Conservation (phyloP, 371 early-diverging fungal species). For the Rhizomucor pusillus region DNA sequence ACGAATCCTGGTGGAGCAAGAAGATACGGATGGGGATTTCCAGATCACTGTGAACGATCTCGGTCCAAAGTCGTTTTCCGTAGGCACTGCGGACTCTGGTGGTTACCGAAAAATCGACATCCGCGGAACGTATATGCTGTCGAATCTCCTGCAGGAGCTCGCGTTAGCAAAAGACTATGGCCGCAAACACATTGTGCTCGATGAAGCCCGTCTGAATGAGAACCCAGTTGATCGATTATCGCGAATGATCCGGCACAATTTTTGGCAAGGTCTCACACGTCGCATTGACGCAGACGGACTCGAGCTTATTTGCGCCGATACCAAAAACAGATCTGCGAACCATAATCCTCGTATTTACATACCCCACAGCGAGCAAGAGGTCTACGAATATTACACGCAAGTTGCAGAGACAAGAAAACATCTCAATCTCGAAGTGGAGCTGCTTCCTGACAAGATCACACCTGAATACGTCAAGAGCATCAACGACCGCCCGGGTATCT, state of each 20-base stretch:
- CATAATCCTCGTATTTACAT: conserved; percentile 82
- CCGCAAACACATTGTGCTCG: conserved; percentile 75
- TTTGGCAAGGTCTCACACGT: conserved; percentile 91
- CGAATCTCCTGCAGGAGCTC: conserved; percentile 90
- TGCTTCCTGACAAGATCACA: conserved; percentile 79
- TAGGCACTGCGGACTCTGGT: conserved; percentile 80
- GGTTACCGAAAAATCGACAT: conserved; percentile 84
- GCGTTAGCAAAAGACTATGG: conserved; percentile 83
- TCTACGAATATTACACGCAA: conserved; percentile 71
- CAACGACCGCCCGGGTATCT: conserved; percentile 84
- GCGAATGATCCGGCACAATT: conserved; percentile 85
- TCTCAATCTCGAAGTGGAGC: conserved; percentile 74
- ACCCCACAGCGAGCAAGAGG: conserved; percentile 74
- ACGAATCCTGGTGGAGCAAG: conserved; percentile 74
- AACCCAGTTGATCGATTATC: conserved; percentile 86
- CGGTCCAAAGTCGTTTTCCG: conserved; percentile 83
- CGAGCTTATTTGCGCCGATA: conserved; percentile 82
- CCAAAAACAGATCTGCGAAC: conserved; percentile 80
- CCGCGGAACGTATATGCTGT: conserved; percentile 91
- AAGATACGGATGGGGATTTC: conserved; percentile 89
- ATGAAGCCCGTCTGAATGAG: conserved; percentile 82
- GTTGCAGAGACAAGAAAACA: conserved; percentile 64
- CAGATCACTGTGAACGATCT: conserved; percentile 89
- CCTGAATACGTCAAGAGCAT: conserved; percentile 85
- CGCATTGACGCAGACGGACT: conserved; percentile 88